Evolutionary conservation across 2,329 filamentous ascomycete species (phyloP).

Genomic region (Epicoccum nigrum): DNA sequence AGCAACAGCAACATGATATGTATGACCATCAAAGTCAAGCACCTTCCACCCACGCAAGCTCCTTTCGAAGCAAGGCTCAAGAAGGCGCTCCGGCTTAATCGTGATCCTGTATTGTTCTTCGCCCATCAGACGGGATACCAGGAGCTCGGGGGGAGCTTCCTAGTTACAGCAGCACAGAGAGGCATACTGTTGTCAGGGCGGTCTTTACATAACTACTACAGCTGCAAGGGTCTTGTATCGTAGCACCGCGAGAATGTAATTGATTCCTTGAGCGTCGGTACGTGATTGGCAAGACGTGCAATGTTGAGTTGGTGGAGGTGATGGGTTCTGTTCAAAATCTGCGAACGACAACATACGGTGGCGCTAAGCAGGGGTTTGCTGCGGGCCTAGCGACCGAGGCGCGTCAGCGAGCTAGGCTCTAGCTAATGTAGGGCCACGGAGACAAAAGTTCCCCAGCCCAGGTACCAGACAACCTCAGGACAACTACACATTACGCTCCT

Average conservation of each 20-base stretch:
- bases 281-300: background rate
- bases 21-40: constrained; percentile 96
- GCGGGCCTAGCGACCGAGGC: constrained; percentile 6
- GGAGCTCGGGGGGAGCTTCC: constrained; percentile 69
- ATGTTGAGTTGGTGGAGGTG: constrained; percentile 11
- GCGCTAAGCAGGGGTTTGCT: constrained; percentile 34
- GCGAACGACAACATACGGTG: constrained; percentile 24
- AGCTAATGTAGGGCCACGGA: constrained; percentile 11
- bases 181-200: constrained; percentile 62
- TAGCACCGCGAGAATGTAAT: constrained; percentile 17
- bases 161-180: constrained; percentile 62
- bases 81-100: constrained; percentile 99
- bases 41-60: constrained; percentile 79
- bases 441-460: constrained; percentile 12
- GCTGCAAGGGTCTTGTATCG: background rate
- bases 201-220: constrained; percentile 14
- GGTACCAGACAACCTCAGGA: background rate
- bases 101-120: constrained; percentile 75
- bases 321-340: constrained; percentile 15
- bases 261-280: constrained; percentile 8
- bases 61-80: constrained; percentile 83
- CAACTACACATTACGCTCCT: background rate
- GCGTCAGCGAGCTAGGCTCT: constrained; percentile 6
- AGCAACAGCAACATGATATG: constrained; percentile 54
- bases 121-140: constrained; percentile 82